Evolutionary conservation across 768 basidiomycete genomes (phyloP), one percentile per base, ranked within the genome.

Genomic region (Suillus subaureus): DNA sequence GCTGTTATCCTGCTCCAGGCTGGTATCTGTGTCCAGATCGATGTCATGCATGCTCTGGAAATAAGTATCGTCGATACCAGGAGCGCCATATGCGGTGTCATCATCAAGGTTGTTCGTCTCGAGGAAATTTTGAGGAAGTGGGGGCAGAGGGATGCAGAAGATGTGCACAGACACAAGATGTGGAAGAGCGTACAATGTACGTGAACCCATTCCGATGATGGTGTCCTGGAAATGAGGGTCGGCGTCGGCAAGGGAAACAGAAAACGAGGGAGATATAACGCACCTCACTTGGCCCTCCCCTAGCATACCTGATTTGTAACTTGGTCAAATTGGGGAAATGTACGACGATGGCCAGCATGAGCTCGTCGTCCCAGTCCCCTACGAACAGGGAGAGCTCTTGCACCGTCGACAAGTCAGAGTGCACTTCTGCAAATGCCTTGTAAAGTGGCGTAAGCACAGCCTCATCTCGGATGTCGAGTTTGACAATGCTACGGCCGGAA

Each of bases 321-420:
- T 76, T 75, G n/a, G 73, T 72, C 7, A 85, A 68, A 12, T 70
- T 64, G 11, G 63, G 66, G 64, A 84, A 82, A 45, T 81, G 75
- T 54, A 74, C 70, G n/a, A 75, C 74, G 28, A 82, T 68, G 6
- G 81, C 82, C 45, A 81, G 77, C 23, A 84, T 68, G 9, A 84
- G 76, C 67, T 84, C 83, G 49, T 80, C 75, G 64, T 84, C 83
- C 84, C 84, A 85, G 61, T 72, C 72, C 43, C 78, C 73, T n/a
- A 78, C 66, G 52, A 81, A 78, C 12, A 79, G 70, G 35, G 80
- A 71, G 16, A 78, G 68, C 26, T 77, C 75, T 26, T 75, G 66
- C 12, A 76, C 73, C 21, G 64, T 72, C 26, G 23, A 58, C 26
- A 58, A 39, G 26, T 40, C 15, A 11, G 39, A 39, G 15, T 40